Evolutionary conservation across 192 early-diverging fungal genomes (phyloP), one percentile per base, ranked within the genome.

Genomic region (Polychytrium aggregatum): DNA sequence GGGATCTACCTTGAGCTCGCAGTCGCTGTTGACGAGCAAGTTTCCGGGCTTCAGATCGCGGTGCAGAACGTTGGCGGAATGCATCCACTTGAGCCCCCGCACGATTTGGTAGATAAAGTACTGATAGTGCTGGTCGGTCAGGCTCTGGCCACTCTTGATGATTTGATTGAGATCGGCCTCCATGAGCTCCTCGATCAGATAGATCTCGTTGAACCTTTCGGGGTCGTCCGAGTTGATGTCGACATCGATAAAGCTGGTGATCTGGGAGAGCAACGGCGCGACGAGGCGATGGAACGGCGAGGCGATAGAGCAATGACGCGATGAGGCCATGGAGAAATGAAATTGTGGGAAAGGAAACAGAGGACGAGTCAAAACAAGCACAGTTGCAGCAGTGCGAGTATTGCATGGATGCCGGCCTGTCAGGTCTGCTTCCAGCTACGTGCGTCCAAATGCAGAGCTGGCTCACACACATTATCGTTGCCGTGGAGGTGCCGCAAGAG

Each of bases 91-190:
- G 46, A 99, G 79, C 7, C 91, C 96, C 47, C 93, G 84, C 46
- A 89, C 65, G 22, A 95, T 87, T 63, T 99, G 96, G 69, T 92
- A 99, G 50, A 96, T 79, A 67, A 99, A 99, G 71, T 99, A 99
- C 63, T 99, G 96, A 59, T 81, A 94, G 66, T 99, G 96, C 46
- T 90, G 85, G 62, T 96, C 88, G 21, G 88, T 87, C 38, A 99
- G 73, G 43, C 82, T 82, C 72, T 99, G 96, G 29, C 70, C 79
- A 3, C 86, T 87, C 43, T 85, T 85, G 68, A 99, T 93, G 42
- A 99, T 92, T 48, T 91, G 83, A 65, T 94, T 88, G 60, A 99
- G 79, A 62, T 99, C 96, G 25, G 96, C 91, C 68, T 99, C 96
- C 96, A 99, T 99, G 18, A 99, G 64, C 54, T 92, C 96, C 69